A percentile compares a stretch with the other conserved stretches of the same genome.
Evolutionary conservation across 305 asterid species (phyloP).

Genomic region (Fraxinus angustifolia): DNA sequence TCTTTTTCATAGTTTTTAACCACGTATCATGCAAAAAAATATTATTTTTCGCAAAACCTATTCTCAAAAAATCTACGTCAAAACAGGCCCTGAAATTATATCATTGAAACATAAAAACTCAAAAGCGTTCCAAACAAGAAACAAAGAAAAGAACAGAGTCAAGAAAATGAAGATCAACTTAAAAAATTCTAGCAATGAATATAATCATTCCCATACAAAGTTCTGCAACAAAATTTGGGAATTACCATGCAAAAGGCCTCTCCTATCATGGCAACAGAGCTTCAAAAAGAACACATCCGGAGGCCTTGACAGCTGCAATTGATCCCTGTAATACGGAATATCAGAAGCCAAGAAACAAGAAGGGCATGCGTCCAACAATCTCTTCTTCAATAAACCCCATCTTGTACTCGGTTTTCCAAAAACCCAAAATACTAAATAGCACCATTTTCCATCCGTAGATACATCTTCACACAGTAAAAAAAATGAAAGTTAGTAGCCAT

Average conservation of each 20-base stretch:
- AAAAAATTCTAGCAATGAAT: not conserved
- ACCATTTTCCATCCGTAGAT: slow-evolving; percentile 30
- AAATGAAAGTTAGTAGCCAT: not conserved
- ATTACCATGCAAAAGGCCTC: slow-evolving; percentile 25
- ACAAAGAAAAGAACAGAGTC: not conserved
- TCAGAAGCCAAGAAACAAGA: slow-evolving; percentile 8
- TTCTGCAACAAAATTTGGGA: not conserved
- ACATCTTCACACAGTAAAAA: slow-evolving; percentile 18
- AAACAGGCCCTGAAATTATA: not conserved
- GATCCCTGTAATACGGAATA: not conserved
- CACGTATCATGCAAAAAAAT: not conserved
- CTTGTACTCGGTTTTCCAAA: slow-evolving; percentile 11
- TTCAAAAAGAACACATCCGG: slow-evolving; percentile 25
- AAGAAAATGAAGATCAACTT: not conserved
- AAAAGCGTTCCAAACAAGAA: not conserved
- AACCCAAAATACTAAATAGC: slow-evolving; percentile 27
- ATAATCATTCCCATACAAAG: not conserved
- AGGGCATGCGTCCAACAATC: slow-evolving; percentile 20
- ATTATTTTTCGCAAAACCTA: not conserved
- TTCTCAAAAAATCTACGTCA: not conserved
- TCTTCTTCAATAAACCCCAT: slow-evolving; percentile 27
- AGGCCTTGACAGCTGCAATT: slow-evolving; percentile 14
- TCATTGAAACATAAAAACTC: not conserved
- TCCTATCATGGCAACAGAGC: slow-evolving; percentile 23
- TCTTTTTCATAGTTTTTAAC: not conserved